Evolutionary conservation across 441 rosid genomes (phyloP), one percentile per base, ranked within the genome.

Genomic region (Mallotus japonicus): DNA sequence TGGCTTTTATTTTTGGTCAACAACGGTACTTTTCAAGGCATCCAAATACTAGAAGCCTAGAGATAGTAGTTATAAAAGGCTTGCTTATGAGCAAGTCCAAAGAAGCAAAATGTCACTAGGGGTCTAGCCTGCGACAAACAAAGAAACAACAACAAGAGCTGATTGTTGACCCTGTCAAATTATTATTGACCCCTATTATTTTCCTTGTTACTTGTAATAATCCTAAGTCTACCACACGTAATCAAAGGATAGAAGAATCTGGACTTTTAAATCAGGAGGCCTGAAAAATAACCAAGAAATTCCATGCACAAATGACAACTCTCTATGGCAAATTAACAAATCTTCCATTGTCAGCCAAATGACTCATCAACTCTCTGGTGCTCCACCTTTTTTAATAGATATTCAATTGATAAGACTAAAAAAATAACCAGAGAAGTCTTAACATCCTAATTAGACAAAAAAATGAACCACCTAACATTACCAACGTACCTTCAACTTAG

Each of bases 401-500:
- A 14, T 15, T 16, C 42, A 44, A n/a, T 13, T 10, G 17, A 62
- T 7, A 8, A 50, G 19, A 12, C 14, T 2, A 54, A 54, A 54
- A 1, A n/a, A 20, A 42, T 13, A 66, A 19, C 15, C 13, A 8
- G 71, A 5, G 55, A 6, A 60, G 22, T 37, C n/a, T 40, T 20
- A 20, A 51, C 10, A 17, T 12, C 13, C 24, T 60, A 34, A 74
- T 28, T 28, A 64, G 20, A 22, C 47, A 16, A 16, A 24, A 3
- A 54, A 64, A 61, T 57, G 9, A 42, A 42, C 46, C 10, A 63
- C 44, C 50, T 10, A n/a, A 16, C 17, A 72, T 14, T 13, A 70
- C 40, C 49, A 55, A 69, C 77, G 71, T 82, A 76, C 97, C 90
- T 90, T 81, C 68, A 85, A 78, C 78, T 80, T 85, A 47, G 77